These are phyloP conservation scores for Dactylis glomerata DNA, from an alignment of 176 grass and related monocot species.

Conservation along the genomic window DNA sequence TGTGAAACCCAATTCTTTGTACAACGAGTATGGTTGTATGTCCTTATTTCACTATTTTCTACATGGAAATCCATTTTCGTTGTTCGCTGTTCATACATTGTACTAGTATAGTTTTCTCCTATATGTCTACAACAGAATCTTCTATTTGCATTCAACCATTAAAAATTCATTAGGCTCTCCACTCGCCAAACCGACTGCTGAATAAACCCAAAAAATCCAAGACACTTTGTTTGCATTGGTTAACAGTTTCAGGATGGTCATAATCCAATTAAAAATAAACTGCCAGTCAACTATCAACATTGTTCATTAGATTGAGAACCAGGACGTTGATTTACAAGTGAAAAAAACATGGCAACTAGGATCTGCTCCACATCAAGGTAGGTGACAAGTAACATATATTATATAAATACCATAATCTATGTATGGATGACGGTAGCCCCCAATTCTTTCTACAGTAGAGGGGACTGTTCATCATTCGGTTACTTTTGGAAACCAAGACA, in stretches of 20 bases:
- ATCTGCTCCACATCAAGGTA: neutral
- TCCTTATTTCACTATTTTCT: slow-evolving; percentile 30
- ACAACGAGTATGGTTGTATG: neutral
- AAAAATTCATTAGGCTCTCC: neutral
- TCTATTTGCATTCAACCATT: neutral
- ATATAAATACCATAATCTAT: neutral
- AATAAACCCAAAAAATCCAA: neutral
- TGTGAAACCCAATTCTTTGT: slow-evolving; percentile 27
- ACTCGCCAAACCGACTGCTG: neutral
- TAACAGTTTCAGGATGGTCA: neutral
- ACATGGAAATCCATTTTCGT: neutral
- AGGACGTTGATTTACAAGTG: neutral
- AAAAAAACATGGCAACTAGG: slow-evolving; percentile 4
- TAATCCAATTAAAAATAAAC: neutral
- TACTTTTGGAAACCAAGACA: slow-evolving; percentile 51
- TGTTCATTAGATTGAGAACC: neutral
- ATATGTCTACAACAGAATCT: neutral
- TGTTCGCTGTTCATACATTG: neutral
- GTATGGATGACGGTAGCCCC: slow-evolving; percentile 57
- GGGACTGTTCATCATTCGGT: slow-evolving; percentile 60
- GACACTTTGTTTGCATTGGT: neutral
- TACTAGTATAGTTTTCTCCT: neutral
- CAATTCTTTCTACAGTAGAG: slow-evolving; percentile 61
- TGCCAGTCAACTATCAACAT: neutral
- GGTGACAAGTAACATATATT: neutral